Evolutionary conservation across 1,284 basidiomycete genomes (phyloP).

Genomic region (Cutaneotrichosporon mucoides): DNA sequence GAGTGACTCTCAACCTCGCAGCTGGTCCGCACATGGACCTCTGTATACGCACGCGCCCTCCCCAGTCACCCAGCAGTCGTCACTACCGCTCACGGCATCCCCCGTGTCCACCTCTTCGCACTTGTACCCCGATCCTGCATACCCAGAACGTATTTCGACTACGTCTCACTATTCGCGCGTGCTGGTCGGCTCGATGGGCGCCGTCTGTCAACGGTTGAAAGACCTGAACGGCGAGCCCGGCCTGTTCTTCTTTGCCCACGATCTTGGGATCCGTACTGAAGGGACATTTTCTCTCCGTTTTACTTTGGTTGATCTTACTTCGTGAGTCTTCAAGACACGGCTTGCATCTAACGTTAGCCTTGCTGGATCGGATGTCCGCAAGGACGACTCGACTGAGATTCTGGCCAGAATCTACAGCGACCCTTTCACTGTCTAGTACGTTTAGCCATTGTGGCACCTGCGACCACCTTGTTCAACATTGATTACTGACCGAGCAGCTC

Average conservation of each 20-base stretch:
- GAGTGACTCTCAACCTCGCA: conserved; percentile 3
- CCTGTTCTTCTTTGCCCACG: conserved; percentile 82
- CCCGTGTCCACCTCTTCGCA: conserved; percentile 2
- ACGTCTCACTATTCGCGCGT: conserved; percentile 74
- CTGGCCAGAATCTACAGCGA: conserved; percentile 79
- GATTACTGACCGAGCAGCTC: conserved; percentile 50
- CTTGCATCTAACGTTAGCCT: conserved; percentile 5
- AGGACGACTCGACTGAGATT: conserved; percentile 53
- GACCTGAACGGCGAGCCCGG: conserved; percentile 78
- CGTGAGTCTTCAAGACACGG: conserved; percentile 20
- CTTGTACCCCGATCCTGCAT: conserved; percentile 9
- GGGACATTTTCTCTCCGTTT: conserved; percentile 53
- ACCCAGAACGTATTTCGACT: conserved; percentile 45
- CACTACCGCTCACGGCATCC: conserved; percentile 9
- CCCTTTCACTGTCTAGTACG: conserved; percentile 73
- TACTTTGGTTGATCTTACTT: conserved; percentile 34
- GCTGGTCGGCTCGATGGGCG: conserved; percentile 77
- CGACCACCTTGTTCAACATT: background rate
- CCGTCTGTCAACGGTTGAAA: conserved; percentile 72
- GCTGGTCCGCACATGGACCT: background rate
- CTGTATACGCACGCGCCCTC: conserved; percentile 14
- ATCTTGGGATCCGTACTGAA: conserved; percentile 80
- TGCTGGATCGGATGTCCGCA: conserved; percentile 8
- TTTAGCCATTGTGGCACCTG: conserved; percentile 1
- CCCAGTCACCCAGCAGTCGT: background rate